Percentiles rank a stretch among this genome's conserved stretches.
phyloP scores from a whole-genome alignment of 2,329 filamentous ascomycete genomes.

The Clonostachys rosea region DNA sequence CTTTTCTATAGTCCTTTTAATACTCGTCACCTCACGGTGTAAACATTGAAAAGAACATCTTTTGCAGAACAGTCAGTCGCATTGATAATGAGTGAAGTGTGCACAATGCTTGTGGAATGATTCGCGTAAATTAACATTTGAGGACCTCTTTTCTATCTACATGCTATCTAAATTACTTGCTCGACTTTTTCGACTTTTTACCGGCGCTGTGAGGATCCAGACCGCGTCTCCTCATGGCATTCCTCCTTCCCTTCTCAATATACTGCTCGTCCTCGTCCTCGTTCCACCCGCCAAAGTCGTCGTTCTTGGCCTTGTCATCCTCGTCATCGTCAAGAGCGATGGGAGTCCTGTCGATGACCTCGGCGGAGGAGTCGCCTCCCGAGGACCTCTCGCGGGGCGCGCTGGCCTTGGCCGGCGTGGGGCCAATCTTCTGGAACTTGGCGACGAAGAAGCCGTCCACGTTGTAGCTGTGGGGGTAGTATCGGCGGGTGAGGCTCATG shows the following conservation, averaged over 20 bases:
- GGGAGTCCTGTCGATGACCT: constrained; percentile 64
- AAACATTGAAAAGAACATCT: too few species aligned
- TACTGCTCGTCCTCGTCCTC: constrained; percentile 68
- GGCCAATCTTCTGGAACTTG: constrained; percentile 90
- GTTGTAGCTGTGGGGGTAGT: constrained; percentile 89
- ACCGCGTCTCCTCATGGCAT: constrained; percentile 69
- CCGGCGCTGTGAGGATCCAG: constrained; percentile 60
- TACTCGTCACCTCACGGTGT: too few species aligned
- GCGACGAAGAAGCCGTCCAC: constrained; percentile 98
- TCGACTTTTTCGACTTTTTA: constrained; percentile 13
- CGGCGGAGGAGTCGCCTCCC: constrained; percentile 25
- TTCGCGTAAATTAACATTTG: neutral
- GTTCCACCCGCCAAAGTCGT: constrained; percentile 68
- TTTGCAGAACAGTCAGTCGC: too few species aligned
- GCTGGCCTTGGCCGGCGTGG: constrained; percentile 55
- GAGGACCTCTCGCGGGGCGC: constrained; percentile 4
- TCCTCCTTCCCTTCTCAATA: constrained; percentile 69
- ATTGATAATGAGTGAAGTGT: too few species aligned
- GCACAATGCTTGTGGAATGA: too few species aligned
- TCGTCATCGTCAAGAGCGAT: constrained; percentile 42
- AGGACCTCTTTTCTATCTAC: neutral
- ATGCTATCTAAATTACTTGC: constrained; percentile 1
- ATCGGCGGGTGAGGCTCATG: constrained; percentile 77
- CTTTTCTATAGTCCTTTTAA: too few species aligned
- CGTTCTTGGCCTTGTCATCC: constrained; percentile 25